phyloP scores from a whole-genome alignment of 176 grass and related monocot genomes.

The Calamus simplicifolius region DNA sequence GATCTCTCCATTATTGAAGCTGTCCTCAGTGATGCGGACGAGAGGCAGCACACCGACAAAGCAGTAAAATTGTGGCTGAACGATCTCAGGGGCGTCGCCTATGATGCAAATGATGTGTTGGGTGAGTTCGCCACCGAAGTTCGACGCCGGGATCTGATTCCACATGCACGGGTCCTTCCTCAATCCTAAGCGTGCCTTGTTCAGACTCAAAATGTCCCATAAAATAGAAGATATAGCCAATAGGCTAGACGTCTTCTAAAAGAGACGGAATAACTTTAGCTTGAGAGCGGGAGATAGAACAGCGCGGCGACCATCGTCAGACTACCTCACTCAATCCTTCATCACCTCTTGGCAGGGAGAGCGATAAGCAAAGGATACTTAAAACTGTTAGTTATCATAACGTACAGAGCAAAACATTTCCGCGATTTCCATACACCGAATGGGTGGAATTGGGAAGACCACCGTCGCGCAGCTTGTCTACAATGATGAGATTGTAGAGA shows the following conservation, averaged over 20 bases:
- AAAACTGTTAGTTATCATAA: constrained; percentile 8
- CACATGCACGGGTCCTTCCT: not conserved
- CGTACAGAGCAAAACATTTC: not conserved
- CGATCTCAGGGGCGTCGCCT: constrained; percentile 13
- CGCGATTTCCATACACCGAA: constrained; percentile 29
- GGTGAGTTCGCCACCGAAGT: constrained; percentile 16
- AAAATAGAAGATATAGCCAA: constrained; percentile 9
- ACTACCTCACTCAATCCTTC: constrained; percentile 18
- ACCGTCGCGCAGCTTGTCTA: too few relatives aligned
- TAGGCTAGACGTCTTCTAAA: not conserved
- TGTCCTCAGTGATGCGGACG: constrained; percentile 14
- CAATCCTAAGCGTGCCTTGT: not conserved
- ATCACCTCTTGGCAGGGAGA: constrained; percentile 4
- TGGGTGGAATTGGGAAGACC: too few relatives aligned
- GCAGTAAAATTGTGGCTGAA: not conserved
- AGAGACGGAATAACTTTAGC: not conserved
- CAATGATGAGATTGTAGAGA: not conserved
- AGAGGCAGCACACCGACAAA: not conserved
- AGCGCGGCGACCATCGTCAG: not conserved
- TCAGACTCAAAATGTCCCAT: not conserved
- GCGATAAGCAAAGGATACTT: constrained; percentile 9
- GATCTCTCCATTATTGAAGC: constrained; percentile 4
- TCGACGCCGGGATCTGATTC: constrained; percentile 9
- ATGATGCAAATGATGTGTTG: constrained; percentile 21
- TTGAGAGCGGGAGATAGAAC: not conserved